Base-by-base conservation (phyloP, 257 asterid species). In the Petrea volubilis region DNA sequence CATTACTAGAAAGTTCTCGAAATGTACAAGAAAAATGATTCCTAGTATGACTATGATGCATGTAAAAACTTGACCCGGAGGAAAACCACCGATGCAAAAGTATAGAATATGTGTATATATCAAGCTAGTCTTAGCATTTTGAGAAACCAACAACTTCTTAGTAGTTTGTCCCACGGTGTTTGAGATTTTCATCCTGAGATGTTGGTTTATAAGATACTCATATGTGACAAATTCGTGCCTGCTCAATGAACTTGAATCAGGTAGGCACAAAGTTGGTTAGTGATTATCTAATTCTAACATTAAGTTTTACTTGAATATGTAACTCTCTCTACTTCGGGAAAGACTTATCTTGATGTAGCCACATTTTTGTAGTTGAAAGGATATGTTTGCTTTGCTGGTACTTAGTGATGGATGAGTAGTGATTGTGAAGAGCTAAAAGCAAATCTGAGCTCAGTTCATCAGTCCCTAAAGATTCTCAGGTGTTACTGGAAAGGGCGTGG, bases 1-100 rank as follows among this genome's bases (percentile, higher is more conserved):
- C 55, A 59, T 59, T 60, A 43, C 44, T 50, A 7, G 14, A 44
- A 62, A 58, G 61, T 72, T 41, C 41, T 18, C 71, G 47, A n/a
- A 1, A 23, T 51, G 44, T 24, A 17, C 17, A 36, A 10, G 9
- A 49, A n/a, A 2, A 50, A 13, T 38, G 29, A 23, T 29, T 64
- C 70, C 38, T 43, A 64, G 23, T n/a, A n/a, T n/a, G n/a, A n/a
- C n/a, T 23, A 13, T 64, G 40, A n/a, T 46, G 5, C 53, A 28
- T 56, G 27, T n/a, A 27, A 4, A 44, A 4, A 44, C 12, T 7
- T 20, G 2, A 11, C 9, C 34, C 13, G 8, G 15, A 50, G 6
- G 13, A 66, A 47, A 50, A 25, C 24, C 21, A 12, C 36, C 17
- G 2, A 24, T 11, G 62, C 40, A 13, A 25, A 51, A 10, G n/a